Evolutionary conservation across 139 green algal species (phyloP), one percentile per base, ranked within the genome.

Genomic region (Closterium sp.): DNA sequence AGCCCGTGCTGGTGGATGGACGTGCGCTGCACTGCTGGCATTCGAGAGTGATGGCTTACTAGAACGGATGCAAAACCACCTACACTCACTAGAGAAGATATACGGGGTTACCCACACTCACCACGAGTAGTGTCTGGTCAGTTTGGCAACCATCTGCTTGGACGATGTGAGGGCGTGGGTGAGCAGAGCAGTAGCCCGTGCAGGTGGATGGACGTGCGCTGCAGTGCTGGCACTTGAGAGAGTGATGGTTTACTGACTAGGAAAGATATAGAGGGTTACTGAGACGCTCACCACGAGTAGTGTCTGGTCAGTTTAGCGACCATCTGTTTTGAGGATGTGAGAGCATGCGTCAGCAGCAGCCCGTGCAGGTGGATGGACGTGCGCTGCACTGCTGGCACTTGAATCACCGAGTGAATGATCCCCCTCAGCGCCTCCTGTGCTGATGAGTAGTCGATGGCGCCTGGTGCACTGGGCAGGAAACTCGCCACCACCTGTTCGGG

Each of bases 341-440:
- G 81, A 12, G 91, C 91, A 35, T 93, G 91, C 36, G 64, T 87
- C 0, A 93, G 36, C 55, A 93, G 88, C 23, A 93, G 33, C 84
- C 91, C 91, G 69, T 93, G 93, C 88, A 93, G 83, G 23, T 93
- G 55, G 16, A 93, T 38, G 25, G 30, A 7, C 30, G 25, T 88
- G 30, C 35, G 33, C 91, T 92, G 90, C 66, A 93, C 91, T 25
- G 89, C 91, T 1, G 91, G 91, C 84, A 93, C 66, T 90, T 93
- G 85, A 31, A 94, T 93, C 19, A 94, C 88, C 10, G 91, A 94
- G 55, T 94, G 91, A 7, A 94, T 34, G 23, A 94, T 38, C 32
- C 32, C 88, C n/a, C 91, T 28, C 64, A 94, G 88, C 7, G 89
- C 66, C 66, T 94, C 88, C 86, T 94, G 91, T 30, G 88, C 31